Evolutionary conservation across 2,329 filamentous ascomycete genomes (phyloP).

Genomic region (Scopulariopsis brevicaulis): DNA sequence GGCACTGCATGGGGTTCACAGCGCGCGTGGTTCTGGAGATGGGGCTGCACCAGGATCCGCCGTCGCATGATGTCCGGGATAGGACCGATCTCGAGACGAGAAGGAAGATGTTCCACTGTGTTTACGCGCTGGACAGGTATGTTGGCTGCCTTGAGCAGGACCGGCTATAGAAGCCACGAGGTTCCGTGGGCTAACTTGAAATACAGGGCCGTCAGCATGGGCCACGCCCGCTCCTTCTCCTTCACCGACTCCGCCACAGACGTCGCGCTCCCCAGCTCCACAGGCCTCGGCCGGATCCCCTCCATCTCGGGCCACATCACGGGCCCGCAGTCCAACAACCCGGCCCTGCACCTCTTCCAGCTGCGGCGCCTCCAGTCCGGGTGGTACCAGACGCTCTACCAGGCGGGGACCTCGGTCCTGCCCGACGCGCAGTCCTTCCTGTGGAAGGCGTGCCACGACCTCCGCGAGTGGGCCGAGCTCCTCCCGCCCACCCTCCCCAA

Average conservation of each 20-base stretch:
- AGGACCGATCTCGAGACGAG: conserved; percentile 64
- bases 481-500: conserved; percentile 55
- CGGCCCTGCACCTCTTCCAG: conserved; percentile 68
- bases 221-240: conserved; percentile 78
- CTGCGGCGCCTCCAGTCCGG: conserved; percentile 76
- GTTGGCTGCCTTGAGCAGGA: conserved; percentile 10
- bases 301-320: conserved; percentile 28
- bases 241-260: conserved; percentile 84
- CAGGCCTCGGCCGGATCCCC: conserved; percentile 27
- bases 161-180: not conserved
- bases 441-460: conserved; percentile 64
- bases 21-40: conserved; percentile 80
- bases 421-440: conserved; percentile 59
- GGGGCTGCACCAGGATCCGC: conserved; percentile 86
- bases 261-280: conserved; percentile 59
- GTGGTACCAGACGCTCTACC: conserved; percentile 84
- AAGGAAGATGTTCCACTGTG: conserved; percentile 78
- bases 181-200: not conserved
- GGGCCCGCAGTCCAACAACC: conserved; percentile 44
- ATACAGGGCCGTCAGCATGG: conserved; percentile 71
- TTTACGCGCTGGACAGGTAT: conserved; percentile 80
- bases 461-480: conserved; percentile 72
- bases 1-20: conserved; percentile 87
- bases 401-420: conserved; percentile 59
- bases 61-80: conserved; percentile 55